Evolutionary conservation across 2,329 filamentous ascomycete species (phyloP).

Genomic region (Pseudocercospora musae): DNA sequence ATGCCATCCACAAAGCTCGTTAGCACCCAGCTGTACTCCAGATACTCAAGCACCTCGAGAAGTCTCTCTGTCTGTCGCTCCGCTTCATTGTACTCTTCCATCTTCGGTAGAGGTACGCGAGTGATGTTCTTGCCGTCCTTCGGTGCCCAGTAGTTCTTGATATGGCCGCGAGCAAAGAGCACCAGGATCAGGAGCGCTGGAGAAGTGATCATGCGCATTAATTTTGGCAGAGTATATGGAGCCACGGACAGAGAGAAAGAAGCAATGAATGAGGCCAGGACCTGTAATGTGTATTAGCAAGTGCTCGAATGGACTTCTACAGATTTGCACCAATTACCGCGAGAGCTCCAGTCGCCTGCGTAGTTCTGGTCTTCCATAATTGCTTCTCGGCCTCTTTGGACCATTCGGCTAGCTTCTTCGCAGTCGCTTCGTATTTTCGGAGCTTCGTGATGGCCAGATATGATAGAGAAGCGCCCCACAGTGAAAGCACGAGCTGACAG

Average conservation of each 20-base stretch:
- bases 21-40: constrained; percentile 38
- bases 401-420: constrained; percentile 46
- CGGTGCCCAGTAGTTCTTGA: constrained; percentile 38
- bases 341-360: constrained; percentile 41
- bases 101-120: constrained; percentile 32
- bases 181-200: constrained; percentile 30
- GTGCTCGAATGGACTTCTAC: neutral
- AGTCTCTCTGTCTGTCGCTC: constrained; percentile 33
- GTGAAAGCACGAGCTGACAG: constrained; percentile 41
- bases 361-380: constrained; percentile 45
- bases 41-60: constrained; percentile 32
- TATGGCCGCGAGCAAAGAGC: constrained; percentile 31
- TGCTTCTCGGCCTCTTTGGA: constrained; percentile 44
- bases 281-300: constrained; percentile 22
- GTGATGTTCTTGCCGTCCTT: constrained; percentile 30
- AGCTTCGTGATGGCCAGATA: constrained; percentile 45
- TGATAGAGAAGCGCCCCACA: constrained; percentile 44
- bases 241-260: constrained; percentile 25
- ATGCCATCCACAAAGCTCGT: constrained; percentile 31
- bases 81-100: constrained; percentile 37
- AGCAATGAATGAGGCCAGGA: constrained; percentile 31
- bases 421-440: constrained; percentile 45
- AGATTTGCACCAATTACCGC: constrained; percentile 31
- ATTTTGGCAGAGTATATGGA: constrained; percentile 16
- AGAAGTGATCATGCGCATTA: constrained; percentile 19